phyloP scores from a whole-genome alignment of 2,329 filamentous ascomycete genomes.

The Fusarium paranaense region DNA sequence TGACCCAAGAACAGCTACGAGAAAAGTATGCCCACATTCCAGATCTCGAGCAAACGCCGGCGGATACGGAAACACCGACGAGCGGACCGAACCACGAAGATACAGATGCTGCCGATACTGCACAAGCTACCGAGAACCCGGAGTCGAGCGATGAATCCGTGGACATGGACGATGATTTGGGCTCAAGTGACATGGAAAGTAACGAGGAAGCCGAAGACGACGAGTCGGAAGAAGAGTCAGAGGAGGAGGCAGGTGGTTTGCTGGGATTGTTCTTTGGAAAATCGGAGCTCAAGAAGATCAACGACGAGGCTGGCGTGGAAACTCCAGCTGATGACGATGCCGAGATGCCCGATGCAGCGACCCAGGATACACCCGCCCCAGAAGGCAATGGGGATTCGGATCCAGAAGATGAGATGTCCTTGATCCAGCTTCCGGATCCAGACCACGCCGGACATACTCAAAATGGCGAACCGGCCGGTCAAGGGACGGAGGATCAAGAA shows the following conservation, averaged over 20 bases:
- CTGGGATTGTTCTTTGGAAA: constrained; percentile 70
- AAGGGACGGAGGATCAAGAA: background rate
- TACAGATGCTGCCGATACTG: constrained; percentile 35
- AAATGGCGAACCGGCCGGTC: background rate
- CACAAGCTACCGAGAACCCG: constrained; percentile 38
- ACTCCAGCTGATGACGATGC: constrained; percentile 37
- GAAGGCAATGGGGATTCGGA: constrained; percentile 42
- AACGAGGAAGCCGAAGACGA: constrained; percentile 59
- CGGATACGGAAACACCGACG: constrained; percentile 40
- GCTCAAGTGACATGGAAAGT: constrained; percentile 64
- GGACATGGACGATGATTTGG: constrained; percentile 76
- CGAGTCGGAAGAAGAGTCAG: constrained; percentile 57
- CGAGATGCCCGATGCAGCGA: constrained; percentile 31
- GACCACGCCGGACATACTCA: constrained; percentile 26
- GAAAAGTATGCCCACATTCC: constrained; percentile 77
- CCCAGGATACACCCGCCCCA: background rate
- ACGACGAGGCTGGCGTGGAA: constrained; percentile 51
- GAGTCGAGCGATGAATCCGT: constrained; percentile 74
- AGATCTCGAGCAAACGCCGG: constrained; percentile 51
- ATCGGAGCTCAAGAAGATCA: constrained; percentile 66
- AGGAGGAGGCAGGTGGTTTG: constrained; percentile 60
- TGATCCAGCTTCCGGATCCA: constrained; percentile 48
- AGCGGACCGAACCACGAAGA: constrained; percentile 40
- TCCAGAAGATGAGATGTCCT: constrained; percentile 51
- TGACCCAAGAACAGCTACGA: constrained; percentile 76